Evolutionary conservation across 768 basidiomycete genomes (phyloP), one percentile per base, ranked within the genome.

Genomic region (Kockovaella imperatae): DNA sequence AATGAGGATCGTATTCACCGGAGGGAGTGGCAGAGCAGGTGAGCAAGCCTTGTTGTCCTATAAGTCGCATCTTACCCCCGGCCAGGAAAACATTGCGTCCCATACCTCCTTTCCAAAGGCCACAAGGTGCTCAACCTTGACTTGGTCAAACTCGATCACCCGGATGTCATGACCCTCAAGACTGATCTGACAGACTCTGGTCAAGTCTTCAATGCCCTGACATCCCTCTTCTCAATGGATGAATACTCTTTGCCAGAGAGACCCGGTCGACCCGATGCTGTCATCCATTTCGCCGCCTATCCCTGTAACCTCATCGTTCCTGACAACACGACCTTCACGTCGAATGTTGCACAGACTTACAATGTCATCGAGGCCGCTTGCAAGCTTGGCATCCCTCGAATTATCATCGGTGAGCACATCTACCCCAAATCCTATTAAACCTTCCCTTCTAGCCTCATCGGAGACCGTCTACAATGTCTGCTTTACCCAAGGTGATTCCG

Each of bases 51-150:
- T n/a, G n/a, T n/a, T n/a, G n/a, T n/a, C n/a, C n/a, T n/a, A n/a
- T n/a, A n/a, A n/a, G n/a, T n/a, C n/a, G n/a, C n/a, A n/a, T n/a
- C n/a, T n/a, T n/a, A n/a, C n/a, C n/a, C n/a, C n/a, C n/a, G n/a
- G n/a, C n/a, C n/a, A n/a, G n/a, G 68, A 21, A 51, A 54, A 39
- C 64, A 69, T 55, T 53, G 42, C 47, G 67, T 69, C 45, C 65
- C 68, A 26, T 65, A 69, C 49, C 60, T 69, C 18, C 53, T 67
- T 39, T 42, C 35, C 3, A 47, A 67, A 43, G 68, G 68, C 3
- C 64, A 69, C 43, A 21, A 56, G 47, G 68, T 69, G 5, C 59
- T 69, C 49, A 69, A 69, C 47, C 62, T 69, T 35, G 68, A 69
- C 49, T 56, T 69, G 13, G 44, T 58, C 41, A 58, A 57, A 11